Base-by-base conservation (phyloP, 768 basidiomycete species). In the Rhizopogon sp. region DNA sequence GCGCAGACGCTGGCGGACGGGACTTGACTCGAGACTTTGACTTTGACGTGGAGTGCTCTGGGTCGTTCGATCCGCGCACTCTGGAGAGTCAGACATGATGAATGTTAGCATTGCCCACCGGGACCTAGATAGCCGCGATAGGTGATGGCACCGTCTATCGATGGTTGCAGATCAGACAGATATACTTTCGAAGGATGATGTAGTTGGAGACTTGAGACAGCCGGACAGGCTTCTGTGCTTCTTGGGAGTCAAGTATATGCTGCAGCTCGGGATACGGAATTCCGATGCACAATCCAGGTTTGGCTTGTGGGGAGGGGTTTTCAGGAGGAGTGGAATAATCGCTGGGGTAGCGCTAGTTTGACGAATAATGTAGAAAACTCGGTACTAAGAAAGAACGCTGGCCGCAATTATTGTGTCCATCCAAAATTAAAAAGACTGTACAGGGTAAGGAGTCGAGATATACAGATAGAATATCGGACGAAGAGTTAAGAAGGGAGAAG, bases 71-170 rank as follows among this genome's bases (percentile, higher is more conserved):
- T 37, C 11, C 11, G 25, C 39, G 16, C 50, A 29, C 25, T 25
- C 25, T 25, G 25, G 25, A 25, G 25, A 25, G 25, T 25, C 22
- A 9, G 20, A n/a, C 13, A 37, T 13, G 13, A 37, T 13, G 11
- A 37, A 37, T 37, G 11, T 10, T 37, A 37, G 10, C 11, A 11
- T 10, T 10, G 8, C 31, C 8, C 31, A 37, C 35, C 35, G 35
- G 20, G 14, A 16, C 52, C 52, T 33, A 13, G 20, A 53, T 49
- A 16, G 14, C 45, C 25, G 20, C 43, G 51, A 52, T 52, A 22
- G 51, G 44, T 25, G 22, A 33, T 33, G 35, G 39, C 9, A 35
- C 44, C 40, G 54, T 57, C 44, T 55, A 57, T 55, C 54, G 56
- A 57, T 55, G 28, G 43, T 37, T 44, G 55, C 16, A 35, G 28